Evolutionary conservation across 768 basidiomycete species (phyloP).

Genomic region (Lactifluus piperatus): DNA sequence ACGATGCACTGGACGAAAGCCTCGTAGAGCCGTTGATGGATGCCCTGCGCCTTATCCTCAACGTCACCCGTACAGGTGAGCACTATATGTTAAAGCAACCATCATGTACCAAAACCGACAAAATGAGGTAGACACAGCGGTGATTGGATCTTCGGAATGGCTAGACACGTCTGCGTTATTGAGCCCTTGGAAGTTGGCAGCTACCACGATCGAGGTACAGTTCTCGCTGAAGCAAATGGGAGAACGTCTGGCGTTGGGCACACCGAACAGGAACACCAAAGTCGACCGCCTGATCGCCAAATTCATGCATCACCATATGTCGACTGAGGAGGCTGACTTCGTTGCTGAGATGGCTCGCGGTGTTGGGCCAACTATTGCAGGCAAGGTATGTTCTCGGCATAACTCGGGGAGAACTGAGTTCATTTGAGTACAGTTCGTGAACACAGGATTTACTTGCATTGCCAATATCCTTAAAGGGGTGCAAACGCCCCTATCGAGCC

Average conservation of each 20-base stretch:
- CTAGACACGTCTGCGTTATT: constrained; percentile 55
- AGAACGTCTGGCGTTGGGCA: constrained; percentile 52
- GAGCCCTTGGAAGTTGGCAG: constrained; percentile 78
- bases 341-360: constrained; percentile 76
- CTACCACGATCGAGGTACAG: constrained; percentile 72
- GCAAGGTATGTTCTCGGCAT: constrained; percentile 40
- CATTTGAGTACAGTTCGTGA: constrained; percentile 47
- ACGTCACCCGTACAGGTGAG: constrained; percentile 52
- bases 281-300: constrained; percentile 58
- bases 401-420: not conserved
- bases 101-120: not conserved
- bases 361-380: constrained; percentile 54
- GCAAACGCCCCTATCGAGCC: constrained; percentile 21
- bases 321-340: constrained; percentile 73
- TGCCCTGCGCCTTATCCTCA: constrained; percentile 58
- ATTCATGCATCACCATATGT: constrained; percentile 65
- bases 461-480: constrained; percentile 41
- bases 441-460: constrained; percentile 62
- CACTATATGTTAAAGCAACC: not conserved
- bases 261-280: constrained; percentile 48
- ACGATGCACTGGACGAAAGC: constrained; percentile 38
- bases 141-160: constrained; percentile 49
- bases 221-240: constrained; percentile 68
- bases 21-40: constrained; percentile 55
- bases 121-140: constrained; percentile 21